These are phyloP conservation scores for Asclepias syriaca DNA, from an alignment of 257 asterid genomes.

Conservation along the genomic window DNA sequence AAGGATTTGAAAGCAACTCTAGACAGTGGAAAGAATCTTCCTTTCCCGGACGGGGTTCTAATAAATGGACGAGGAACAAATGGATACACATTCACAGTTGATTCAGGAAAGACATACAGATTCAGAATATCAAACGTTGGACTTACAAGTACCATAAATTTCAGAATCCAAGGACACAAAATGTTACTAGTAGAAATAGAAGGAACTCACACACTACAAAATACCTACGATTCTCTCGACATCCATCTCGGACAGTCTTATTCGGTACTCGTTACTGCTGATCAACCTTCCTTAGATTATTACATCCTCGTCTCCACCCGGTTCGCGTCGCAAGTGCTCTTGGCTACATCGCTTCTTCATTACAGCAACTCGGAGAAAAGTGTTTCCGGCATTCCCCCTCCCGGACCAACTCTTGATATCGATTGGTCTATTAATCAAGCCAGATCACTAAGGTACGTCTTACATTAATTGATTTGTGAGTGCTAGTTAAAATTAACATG, in stretches of 20 bases:
- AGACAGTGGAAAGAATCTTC: constrained; percentile 16
- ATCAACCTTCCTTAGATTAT: constrained; percentile 12
- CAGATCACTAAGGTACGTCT: constrained; percentile 6
- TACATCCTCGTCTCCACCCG: constrained; percentile 11
- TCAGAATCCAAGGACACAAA: constrained; percentile 17
- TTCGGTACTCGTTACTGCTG: constrained; percentile 13
- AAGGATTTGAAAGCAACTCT: constrained; percentile 18
- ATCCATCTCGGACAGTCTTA: constrained; percentile 15
- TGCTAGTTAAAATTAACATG: too few species aligned
- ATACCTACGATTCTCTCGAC: constrained; percentile 22
- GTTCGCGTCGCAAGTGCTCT: constrained; percentile 7
- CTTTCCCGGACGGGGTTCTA: constrained; percentile 24
- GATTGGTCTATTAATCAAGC: constrained; percentile 19
- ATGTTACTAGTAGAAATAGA: constrained; percentile 15
- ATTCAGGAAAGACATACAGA: constrained; percentile 18
- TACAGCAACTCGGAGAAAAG: constrained; percentile 10
- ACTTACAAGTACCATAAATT: constrained; percentile 11
- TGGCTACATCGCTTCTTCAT: constrained; percentile 6
- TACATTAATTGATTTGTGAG: too few species aligned
- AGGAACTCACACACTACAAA: constrained; percentile 17
- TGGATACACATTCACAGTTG: constrained; percentile 14
- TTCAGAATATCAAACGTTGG: constrained; percentile 21
- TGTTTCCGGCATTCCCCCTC: constrained; percentile 10
- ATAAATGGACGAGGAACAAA: constrained; percentile 19
- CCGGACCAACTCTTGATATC: constrained; percentile 12